A percentile compares a stretch with the other conserved stretches of the same genome.
phyloP scores from a whole-genome alignment of 352 stramenopile genomes.

The Saprolegnia diclina region DNA sequence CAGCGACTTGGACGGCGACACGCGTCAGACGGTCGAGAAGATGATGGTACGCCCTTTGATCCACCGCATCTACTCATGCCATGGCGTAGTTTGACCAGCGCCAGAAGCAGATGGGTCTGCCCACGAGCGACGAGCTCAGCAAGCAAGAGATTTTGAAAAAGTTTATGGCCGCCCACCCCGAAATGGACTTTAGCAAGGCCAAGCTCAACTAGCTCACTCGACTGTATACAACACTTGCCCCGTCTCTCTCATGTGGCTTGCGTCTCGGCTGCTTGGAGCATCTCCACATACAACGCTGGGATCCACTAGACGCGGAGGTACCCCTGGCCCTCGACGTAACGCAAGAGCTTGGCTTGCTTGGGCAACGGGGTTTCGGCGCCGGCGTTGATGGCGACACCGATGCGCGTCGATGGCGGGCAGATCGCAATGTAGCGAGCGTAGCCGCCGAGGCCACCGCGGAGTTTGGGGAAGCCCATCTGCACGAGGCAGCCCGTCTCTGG shows the following conservation, averaged over 20 bases:
- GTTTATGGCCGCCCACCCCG: constrained; percentile 98
- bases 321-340: neutral
- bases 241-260: neutral
- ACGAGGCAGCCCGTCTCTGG: neutral
- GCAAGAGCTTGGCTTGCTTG: neutral
- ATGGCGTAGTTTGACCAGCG: constrained; percentile 76
- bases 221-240: too few species aligned
- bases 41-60: constrained; percentile 96
- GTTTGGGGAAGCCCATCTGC: neutral
- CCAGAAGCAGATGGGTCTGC: constrained; percentile 96
- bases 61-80: neutral
- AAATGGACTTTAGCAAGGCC: constrained; percentile 99
- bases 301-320: neutral
- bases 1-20: constrained; percentile 96
- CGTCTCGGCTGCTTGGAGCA: too few species aligned
- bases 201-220: constrained; percentile 87
- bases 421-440: neutral
- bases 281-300: too few species aligned
- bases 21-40: constrained; percentile 98
- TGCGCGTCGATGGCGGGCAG: neutral
- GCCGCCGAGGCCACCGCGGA: neutral
- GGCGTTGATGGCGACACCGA: neutral
- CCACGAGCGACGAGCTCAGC: constrained; percentile 95
- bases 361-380: neutral
- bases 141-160: constrained; percentile 98